Evolutionary conservation across 176 grass and related monocot species (phyloP).

Genomic region (Ananas comosus): DNA sequence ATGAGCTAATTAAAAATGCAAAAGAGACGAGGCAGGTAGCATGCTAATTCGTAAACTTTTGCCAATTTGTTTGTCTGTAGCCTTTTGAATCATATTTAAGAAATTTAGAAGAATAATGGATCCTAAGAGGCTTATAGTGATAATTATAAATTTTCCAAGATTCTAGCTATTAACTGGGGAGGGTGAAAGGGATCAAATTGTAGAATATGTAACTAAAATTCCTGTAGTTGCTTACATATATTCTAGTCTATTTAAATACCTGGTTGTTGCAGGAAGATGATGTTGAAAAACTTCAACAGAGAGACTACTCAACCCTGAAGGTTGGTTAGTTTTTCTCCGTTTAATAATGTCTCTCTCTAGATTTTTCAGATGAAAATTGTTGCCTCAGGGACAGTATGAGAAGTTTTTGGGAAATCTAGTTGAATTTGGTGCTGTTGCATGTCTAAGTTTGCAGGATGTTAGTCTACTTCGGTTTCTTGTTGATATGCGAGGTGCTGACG

Average conservation of each 20-base stretch:
- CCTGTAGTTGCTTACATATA: conserved; percentile 1
- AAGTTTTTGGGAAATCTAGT: too few relatives aligned
- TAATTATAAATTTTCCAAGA: too few relatives aligned
- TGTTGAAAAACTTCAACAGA: conserved; percentile 96
- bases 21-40: conserved; percentile 86
- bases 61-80: background rate
- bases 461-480: conserved; percentile 95
- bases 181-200: background rate
- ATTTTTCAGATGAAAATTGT: background rate
- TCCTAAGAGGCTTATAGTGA: background rate
- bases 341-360: background rate
- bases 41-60: conserved; percentile 5
- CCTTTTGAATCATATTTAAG: conserved; percentile 2
- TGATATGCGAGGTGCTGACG: conserved; percentile 88
- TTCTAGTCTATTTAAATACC: background rate
- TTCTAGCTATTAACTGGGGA: too few relatives aligned
- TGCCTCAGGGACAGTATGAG: background rate
- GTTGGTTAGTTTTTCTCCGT: conserved; percentile 28
- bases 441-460: conserved; percentile 51
- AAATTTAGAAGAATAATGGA: background rate
- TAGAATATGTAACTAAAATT: background rate
- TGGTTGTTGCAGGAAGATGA: conserved; percentile 58
- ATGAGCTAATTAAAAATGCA: conserved; percentile 86
- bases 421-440: background rate
- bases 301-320: conserved; percentile 93